A percentile compares a stretch with the other conserved stretches of the same genome.
Conservation (phyloP, 495 filamentous ascomycete species). For the Aspergillus funiculosus region DNA sequence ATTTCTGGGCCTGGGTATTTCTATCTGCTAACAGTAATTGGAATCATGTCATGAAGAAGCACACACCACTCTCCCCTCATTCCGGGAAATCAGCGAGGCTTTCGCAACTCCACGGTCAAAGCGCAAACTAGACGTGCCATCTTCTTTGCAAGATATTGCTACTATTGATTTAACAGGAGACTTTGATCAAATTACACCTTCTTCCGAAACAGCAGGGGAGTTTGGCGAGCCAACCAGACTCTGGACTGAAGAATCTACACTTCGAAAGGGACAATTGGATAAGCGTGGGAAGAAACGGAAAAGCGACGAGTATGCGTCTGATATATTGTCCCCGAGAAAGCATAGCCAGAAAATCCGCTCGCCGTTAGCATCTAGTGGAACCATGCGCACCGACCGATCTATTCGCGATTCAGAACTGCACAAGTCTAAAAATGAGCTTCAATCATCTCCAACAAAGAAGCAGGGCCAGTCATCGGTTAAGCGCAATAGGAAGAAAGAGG, state of each 20-base stretch:
- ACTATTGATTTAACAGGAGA: constrained; percentile 69
- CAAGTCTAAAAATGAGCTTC: constrained; percentile 1
- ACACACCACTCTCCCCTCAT: constrained; percentile 25
- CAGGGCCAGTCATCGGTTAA: not conserved
- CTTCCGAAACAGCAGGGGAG: constrained; percentile 39
- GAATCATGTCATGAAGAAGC: constrained; percentile 27
- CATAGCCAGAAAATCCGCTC: constrained; percentile 23
- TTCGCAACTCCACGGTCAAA: constrained; percentile 24
- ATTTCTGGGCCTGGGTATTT: not conserved
- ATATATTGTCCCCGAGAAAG: constrained; percentile 34
- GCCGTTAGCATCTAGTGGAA: constrained; percentile 10
- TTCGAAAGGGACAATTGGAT: constrained; percentile 35
- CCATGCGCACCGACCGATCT: not conserved
- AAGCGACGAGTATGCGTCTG: constrained; percentile 59
- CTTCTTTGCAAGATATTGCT: constrained; percentile 42
- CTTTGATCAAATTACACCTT: constrained; percentile 32
- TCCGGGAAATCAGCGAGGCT: constrained; percentile 12
- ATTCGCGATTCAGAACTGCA: not conserved
- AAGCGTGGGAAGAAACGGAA: constrained; percentile 66
- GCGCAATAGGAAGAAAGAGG: constrained; percentile 10
- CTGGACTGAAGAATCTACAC: constrained; percentile 56
- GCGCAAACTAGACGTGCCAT: constrained; percentile 18
- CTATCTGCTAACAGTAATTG: not conserved
- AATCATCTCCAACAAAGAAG: constrained; percentile 6
- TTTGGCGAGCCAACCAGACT: constrained; percentile 50